Base-by-base conservation (phyloP, 1,139 yeast genomes). In the Debaryomyces sp. region DNA sequence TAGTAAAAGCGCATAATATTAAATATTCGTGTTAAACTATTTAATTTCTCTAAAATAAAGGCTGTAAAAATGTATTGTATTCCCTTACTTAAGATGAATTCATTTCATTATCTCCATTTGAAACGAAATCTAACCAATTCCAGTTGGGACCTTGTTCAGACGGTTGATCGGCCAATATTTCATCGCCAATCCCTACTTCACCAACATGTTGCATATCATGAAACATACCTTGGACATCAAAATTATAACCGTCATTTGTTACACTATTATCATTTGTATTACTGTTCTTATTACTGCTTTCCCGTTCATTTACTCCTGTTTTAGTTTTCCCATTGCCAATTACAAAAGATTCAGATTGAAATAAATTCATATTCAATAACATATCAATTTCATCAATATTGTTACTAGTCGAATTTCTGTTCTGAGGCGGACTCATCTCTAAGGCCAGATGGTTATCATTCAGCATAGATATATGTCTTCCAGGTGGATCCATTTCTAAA, bases 321-420 rank as follows among this genome's bases (percentile, higher is more conserved):
- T 22, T 22, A 35, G 41, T 40, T 41, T 41, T 39, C 13, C 48
- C 51, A 21, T 55, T 54, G 21, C 60, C 67, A 43, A 60, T 58
- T 12, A 57, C 60, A 46, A 62, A 69, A 39, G 59, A 51, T 36
- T 71, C 76, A 18, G 69, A 55, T 52, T 70, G 77, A 51, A 74
- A 75, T 37, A 73, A 56, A 51, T 73, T 73, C 64, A 72, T 66
- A 53, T 73, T 73, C 41, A 75, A 63, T 38, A 75, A 58, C 48
- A 68, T 69, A 50, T 75, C 80, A 30, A 75, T 71, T 48, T 75
- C 78, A 54, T 75, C 80, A n/a, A 55, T 55, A 32, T 32, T 32
- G 46, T 61, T 48, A 33, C 46, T 44, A 18, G 43, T 15, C n/a
- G 43, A 29, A 21, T 30, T 35, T 21, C 26, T 22, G 5, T 9